Percentiles rank a stretch among this genome's conserved stretches.
phyloP scores from a whole-genome alignment of 2,329 filamentous ascomycete species.

The Ceratocystis alfenasii region DNA sequence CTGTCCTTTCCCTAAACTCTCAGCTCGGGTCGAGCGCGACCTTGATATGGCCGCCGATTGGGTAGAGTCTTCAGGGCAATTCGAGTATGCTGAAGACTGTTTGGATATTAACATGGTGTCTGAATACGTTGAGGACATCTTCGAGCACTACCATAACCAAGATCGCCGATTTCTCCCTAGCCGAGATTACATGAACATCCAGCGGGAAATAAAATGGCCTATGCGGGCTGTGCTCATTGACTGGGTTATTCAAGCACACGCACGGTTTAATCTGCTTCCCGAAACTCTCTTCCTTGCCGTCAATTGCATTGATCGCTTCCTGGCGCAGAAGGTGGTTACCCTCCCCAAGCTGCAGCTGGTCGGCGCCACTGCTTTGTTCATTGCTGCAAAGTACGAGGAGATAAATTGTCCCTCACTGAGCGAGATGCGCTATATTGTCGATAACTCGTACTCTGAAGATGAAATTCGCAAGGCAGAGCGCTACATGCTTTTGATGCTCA shows the following conservation, averaged over 20 bases:
- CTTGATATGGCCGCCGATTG: conserved; percentile 52
- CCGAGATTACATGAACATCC: conserved; percentile 89
- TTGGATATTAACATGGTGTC: conserved; percentile 97
- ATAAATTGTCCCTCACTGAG: conserved; percentile 92
- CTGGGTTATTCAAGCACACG: conserved; percentile 94
- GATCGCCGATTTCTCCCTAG: conserved; percentile 58
- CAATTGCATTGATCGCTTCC: conserved; percentile 95
- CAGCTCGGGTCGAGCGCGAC: conserved; percentile 57
- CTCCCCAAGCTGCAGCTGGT: conserved; percentile 91
- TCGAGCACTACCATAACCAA: conserved; percentile 34
- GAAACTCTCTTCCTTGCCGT: conserved; percentile 91
- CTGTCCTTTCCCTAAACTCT: conserved; percentile 60
- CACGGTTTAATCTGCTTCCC: conserved; percentile 77
- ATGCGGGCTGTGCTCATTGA: conserved; percentile 97
- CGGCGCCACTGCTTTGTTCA: conserved; percentile 86
- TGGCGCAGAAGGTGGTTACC: conserved; percentile 88
- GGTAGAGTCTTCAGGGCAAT: conserved; percentile 55
- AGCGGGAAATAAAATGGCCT: conserved; percentile 97
- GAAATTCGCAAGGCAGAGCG: conserved; percentile 95
- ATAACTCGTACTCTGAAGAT: conserved; percentile 74
- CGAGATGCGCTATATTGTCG: conserved; percentile 98
- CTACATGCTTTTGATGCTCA: conserved; percentile 94
- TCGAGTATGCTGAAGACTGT: conserved; percentile 74
- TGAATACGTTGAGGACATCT: conserved; percentile 93
- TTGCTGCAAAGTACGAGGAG: conserved; percentile 96